Conservation (phyloP, 2,329 filamentous ascomycete species). For the Pseudocercospora crystallina region DNA sequence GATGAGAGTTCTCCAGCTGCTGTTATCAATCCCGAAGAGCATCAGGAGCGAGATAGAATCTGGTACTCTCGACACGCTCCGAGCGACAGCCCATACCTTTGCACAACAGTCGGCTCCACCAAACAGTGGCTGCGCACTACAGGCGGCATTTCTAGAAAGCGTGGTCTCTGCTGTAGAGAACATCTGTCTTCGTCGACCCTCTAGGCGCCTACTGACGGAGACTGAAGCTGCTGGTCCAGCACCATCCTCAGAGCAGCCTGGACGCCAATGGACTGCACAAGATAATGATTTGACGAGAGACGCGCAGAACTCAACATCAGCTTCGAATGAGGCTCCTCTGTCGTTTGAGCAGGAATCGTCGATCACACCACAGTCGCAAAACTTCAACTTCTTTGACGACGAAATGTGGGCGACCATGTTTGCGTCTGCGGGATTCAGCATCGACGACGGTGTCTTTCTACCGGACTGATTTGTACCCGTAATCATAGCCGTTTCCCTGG, state of each 20-base stretch:
- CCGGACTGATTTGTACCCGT: too few species aligned
- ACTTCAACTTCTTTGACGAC: neutral
- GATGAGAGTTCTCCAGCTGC: constrained; percentile 11
- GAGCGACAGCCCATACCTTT: neutral
- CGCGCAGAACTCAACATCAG: too few species aligned
- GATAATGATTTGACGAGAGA: too few species aligned
- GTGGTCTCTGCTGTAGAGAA: constrained; percentile 1
- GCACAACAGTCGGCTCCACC: constrained; percentile 26
- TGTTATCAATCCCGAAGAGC: constrained; percentile 22
- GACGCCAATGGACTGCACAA: too few species aligned
- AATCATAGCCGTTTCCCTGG: too few species aligned
- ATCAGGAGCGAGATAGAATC: constrained; percentile 21
- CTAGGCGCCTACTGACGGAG: too few species aligned
- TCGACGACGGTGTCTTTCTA: constrained; percentile 7
- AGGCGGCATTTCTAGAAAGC: constrained; percentile 4
- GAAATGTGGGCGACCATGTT: neutral
- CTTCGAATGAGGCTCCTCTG: too few species aligned
- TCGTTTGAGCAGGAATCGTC: too few species aligned
- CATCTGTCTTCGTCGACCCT: constrained; percentile 7
- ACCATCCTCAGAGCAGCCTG: too few species aligned
- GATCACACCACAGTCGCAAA: constrained; percentile 5
- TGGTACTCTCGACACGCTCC: constrained; percentile 1
- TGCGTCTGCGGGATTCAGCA: neutral
- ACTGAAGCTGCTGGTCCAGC: constrained; percentile 10
- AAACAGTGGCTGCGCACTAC: neutral